Conservation (phyloP, 108 stramenopile species). For the Nitzschia palea region DNA sequence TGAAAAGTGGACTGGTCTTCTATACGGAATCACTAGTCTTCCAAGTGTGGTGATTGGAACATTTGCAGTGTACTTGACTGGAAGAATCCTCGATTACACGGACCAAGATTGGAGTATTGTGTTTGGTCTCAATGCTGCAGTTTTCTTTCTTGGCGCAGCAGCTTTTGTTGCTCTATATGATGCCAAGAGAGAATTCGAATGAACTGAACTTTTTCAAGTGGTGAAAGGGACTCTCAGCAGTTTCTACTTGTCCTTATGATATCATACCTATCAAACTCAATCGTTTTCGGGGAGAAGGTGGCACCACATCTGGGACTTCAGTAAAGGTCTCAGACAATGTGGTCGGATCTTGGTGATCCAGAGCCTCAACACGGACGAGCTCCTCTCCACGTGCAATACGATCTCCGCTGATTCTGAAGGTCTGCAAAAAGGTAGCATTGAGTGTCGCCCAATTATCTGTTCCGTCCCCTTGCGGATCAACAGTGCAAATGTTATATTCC, state of each 20-base stretch:
- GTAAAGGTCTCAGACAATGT: slow-evolving; percentile 3
- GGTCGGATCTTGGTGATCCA: slow-evolving; percentile 20
- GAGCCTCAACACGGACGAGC: slow-evolving; percentile 55
- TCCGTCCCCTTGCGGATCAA: slow-evolving; percentile 76
- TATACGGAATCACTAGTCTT: slow-evolving; percentile 68
- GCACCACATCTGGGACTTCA: neutral
- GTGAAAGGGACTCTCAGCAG: too few species aligned
- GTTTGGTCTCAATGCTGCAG: slow-evolving; percentile 60
- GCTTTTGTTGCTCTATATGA: slow-evolving; percentile 69
- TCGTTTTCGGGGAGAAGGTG: neutral
- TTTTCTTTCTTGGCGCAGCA: slow-evolving; percentile 63
- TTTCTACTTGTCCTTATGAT: too few species aligned
- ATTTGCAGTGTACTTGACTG: slow-evolving; percentile 61
- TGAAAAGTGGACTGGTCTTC: slow-evolving; percentile 66
- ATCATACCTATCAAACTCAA: neutral
- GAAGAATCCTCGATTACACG: slow-evolving; percentile 64
- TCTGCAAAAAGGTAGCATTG: slow-evolving; percentile 71
- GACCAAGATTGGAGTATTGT: slow-evolving; percentile 68
- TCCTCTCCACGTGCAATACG: slow-evolving; percentile 78
- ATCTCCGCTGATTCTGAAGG: slow-evolving; percentile 68
- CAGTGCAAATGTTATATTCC: slow-evolving; percentile 76
- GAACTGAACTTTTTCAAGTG: neutral
- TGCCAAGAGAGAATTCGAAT: slow-evolving; percentile 77
- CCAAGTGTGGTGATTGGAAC: slow-evolving; percentile 78
- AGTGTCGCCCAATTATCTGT: slow-evolving; percentile 79